Base-by-base conservation (phyloP, 1,284 basidiomycete species). In the Sphaerobolus stellatus region DNA sequence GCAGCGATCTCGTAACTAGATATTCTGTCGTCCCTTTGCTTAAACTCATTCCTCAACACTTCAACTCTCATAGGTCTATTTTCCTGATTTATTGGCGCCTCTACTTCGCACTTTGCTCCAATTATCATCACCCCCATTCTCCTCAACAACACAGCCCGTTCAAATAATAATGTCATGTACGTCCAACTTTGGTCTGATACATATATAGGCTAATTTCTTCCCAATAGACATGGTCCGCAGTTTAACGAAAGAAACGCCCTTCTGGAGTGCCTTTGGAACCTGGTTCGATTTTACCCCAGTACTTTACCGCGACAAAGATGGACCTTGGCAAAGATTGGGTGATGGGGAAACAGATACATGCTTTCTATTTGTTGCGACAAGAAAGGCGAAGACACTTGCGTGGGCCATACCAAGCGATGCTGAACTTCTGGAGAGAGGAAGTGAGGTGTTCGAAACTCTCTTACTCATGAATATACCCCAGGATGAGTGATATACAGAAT, bases 191-290 rank as follows among this genome's bases (percentile, higher is more conserved):
- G 4, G 43, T 49, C 24, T 16, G n/a, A 38, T 38, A 38, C 7
- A 38, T 16, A 4, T 38, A n/a, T 7, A 22, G 46, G 20, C 28
- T 54, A 20, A 33, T 33, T 33, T 24, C 14, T 34, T 2, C 9
- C 20, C 24, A 24, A 20, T 50, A 64, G 90, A 92, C 77, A 90
- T 86, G 69, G 75, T 91, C 40, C 84, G 91, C 31, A 91, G 88
- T 57, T 73, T 92, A 36, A 60, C 77, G 2, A 92, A 91, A 62
- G 92, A 94, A 65, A 76, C 82, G 1, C 75, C 84, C 0, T 94
- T 94, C 68, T 94, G 91, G 91, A 74, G 77, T 11, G 85, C 86
- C 0, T 88, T 94, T 59, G 90, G 90, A 16, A 68, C 87, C 1
- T 94, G 90, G 90, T 94, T 93, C 70, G 67, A 75, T 7, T 90